phyloP scores from a whole-genome alignment of 352 stramenopile genomes.

The Globisporangium canariense region DNA sequence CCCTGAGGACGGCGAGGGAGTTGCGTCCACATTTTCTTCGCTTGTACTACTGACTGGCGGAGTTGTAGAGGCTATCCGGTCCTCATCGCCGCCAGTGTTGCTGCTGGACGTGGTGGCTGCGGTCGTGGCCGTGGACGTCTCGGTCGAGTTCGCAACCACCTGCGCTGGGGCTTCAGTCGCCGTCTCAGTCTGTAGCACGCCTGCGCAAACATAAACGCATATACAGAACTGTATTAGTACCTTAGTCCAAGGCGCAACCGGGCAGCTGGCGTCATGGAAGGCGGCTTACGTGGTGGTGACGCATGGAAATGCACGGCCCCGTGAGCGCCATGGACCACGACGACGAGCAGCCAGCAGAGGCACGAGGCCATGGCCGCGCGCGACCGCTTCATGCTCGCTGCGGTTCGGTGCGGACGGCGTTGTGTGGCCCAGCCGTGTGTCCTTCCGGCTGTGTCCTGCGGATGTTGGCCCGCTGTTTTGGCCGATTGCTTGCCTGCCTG shows the following conservation, averaged over 20 bases:
- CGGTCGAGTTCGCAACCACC: background rate
- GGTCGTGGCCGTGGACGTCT: background rate
- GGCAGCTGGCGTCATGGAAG: no score
- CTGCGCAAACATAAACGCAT: background rate
- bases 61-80: background rate
- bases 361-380: background rate
- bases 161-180: background rate
- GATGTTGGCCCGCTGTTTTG: background rate
- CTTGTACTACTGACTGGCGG: background rate
- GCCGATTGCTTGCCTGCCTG: background rate
- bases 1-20: background rate
- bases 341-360: conserved; percentile 8
- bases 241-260: no score
- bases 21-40: background rate
- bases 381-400: conserved; percentile 6
- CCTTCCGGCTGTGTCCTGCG: background rate
- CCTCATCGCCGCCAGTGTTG: conserved; percentile 1
- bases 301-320: background rate
- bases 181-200: background rate
- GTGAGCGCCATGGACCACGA: background rate
- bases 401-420: background rate
- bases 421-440: background rate
- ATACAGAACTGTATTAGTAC: no score
- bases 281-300: background rate
- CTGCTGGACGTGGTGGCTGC: background rate